Evolutionary conservation across 352 stramenopile genomes (phyloP).

Genomic region (Phytophthora syringae): DNA sequence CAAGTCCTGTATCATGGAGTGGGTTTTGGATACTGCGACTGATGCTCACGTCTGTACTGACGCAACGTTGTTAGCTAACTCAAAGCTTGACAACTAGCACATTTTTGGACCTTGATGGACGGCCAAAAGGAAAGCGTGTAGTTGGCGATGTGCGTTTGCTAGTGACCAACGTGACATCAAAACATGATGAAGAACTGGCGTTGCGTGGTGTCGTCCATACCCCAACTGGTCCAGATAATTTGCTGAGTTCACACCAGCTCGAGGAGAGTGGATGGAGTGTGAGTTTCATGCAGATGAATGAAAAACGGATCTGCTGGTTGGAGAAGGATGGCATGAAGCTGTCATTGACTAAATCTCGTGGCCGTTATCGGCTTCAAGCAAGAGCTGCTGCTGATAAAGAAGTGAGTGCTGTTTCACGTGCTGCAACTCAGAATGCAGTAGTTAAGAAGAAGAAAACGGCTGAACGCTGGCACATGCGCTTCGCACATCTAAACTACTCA

Average conservation of each 20-base stretch:
- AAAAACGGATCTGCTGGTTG: too few species aligned
- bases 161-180: neutral
- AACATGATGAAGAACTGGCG: neutral
- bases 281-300: neutral
- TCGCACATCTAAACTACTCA: constrained; percentile 14
- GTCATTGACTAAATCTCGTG: neutral
- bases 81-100: neutral
- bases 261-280: constrained; percentile 1
- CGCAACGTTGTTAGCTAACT: neutral
- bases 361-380: constrained; percentile 10
- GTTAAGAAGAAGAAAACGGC: too few species aligned
- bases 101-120: neutral
- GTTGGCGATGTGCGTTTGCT: neutral
- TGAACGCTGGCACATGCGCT: constrained; percentile 12
- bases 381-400: constrained; percentile 2
- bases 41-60: neutral
- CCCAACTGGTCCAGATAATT: neutral
- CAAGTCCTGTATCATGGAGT: neutral
- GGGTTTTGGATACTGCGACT: neutral
- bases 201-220: neutral
- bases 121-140: neutral
- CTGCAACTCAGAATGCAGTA: too few species aligned
- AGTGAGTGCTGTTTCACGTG: neutral
- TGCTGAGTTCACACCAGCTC: neutral
- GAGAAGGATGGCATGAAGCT: neutral